These are phyloP conservation scores for Trichomonas vaginalis DNA, from an alignment of 208 protist genomes.

Conservation along the genomic window DNA sequence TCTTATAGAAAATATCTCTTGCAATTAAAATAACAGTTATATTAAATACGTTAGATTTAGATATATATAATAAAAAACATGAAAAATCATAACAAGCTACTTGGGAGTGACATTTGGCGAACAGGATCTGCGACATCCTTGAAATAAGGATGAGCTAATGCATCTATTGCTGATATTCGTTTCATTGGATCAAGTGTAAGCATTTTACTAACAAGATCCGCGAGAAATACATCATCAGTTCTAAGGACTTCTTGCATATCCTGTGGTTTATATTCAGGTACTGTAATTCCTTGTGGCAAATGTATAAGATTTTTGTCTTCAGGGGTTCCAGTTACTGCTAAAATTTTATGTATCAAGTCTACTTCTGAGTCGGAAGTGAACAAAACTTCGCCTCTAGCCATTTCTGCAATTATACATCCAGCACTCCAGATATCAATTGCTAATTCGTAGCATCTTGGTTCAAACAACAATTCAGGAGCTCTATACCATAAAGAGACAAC, in stretches of 20 bases:
- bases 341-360: conserved; percentile 30
- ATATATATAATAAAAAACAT: not conserved
- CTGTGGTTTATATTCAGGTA: not conserved
- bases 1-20: too few species aligned
- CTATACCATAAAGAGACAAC: conserved; percentile 47
- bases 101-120: not conserved
- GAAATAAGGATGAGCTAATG: not conserved
- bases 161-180: not conserved
- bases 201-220: not conserved
- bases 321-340: not conserved
- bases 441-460: conserved; percentile 14
- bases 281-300: not conserved
- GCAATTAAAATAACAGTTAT: too few species aligned
- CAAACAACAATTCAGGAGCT: conserved; percentile 36
- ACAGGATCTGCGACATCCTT: not conserved
- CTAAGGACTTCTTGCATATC: not conserved
- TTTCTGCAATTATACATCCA: conserved; percentile 42
- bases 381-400: conserved; percentile 25
- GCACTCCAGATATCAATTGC: conserved; percentile 42
- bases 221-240: not conserved
- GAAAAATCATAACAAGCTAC: not conserved
- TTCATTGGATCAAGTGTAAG: not conserved
- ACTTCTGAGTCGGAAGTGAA: conserved; percentile 35
- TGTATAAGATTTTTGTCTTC: not conserved
- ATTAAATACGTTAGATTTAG: too few species aligned